Conservation (phyloP, 139 green algal genomes). For the Coccomyxa sp. region DNA sequence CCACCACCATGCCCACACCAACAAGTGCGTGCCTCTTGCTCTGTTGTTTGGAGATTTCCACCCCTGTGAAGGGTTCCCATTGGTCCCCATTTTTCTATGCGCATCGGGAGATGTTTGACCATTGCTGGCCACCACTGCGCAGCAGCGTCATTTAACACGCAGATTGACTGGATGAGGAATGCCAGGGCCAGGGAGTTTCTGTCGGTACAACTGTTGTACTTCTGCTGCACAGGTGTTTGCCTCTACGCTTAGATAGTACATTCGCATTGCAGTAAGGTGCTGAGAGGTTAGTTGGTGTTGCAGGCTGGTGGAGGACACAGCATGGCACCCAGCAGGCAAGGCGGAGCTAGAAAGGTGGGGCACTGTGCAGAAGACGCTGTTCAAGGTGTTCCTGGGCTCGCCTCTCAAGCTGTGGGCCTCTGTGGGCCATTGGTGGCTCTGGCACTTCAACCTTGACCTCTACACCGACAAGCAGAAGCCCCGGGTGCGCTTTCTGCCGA, state of each 20-base stretch:
- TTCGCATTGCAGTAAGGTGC: background rate
- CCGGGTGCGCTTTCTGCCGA: constrained; percentile 33
- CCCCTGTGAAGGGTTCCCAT: background rate
- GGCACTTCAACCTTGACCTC: constrained; percentile 86
- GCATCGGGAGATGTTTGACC: no score
- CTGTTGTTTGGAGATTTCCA: background rate
- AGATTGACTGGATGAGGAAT: background rate
- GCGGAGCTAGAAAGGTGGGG: constrained; percentile 45
- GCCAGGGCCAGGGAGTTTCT: no score
- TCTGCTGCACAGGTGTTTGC: background rate
- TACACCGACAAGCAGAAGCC: constrained; percentile 80
- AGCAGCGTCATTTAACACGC: background rate
- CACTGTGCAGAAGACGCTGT: constrained; percentile 32
- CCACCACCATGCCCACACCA: constrained; percentile 96
- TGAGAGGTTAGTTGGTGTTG: background rate
- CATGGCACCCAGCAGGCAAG: constrained; percentile 83
- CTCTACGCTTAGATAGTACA: background rate
- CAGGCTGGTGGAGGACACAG: constrained; percentile 91
- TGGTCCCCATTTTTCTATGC: background rate
- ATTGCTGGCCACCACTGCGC: no score
- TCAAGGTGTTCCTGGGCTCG: constrained; percentile 78
- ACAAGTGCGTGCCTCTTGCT: constrained; percentile 71
- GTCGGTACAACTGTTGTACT: no score
- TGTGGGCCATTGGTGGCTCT: constrained; percentile 85
- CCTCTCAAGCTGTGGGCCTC: constrained; percentile 88